Evolutionary conservation across 768 basidiomycete genomes (phyloP).

Genomic region (Ramaria rubella): DNA sequence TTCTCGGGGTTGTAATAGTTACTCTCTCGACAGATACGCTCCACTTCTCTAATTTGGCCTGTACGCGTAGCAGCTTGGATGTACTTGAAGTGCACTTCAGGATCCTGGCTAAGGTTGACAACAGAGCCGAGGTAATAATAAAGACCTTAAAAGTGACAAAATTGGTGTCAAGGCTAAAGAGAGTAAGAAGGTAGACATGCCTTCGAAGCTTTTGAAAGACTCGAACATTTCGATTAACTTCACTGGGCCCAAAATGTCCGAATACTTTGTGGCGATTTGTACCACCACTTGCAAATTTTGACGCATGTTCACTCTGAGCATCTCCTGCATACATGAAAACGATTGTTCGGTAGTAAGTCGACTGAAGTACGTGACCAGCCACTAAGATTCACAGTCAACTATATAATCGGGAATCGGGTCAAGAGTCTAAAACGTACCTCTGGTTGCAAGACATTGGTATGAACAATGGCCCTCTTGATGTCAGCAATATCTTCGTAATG

Average conservation of each 20-base stretch:
- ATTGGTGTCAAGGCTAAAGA: background rate
- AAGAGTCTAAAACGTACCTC: conserved; percentile 52
- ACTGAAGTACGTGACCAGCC: conserved; percentile 97
- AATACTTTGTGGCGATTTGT: conserved; percentile 98
- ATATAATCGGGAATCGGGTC: background rate
- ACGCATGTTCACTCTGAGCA: conserved; percentile 93
- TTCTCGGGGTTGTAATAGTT: conserved; percentile 99
- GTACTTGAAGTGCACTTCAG: conserved; percentile 99
- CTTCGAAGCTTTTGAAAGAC: conserved; percentile 95
- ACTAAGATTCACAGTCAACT: conserved; percentile 38
- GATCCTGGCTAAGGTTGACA: conserved; percentile 93
- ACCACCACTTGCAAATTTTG: conserved; percentile 96
- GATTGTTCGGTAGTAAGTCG: conserved; percentile 96
- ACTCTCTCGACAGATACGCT: conserved; percentile 96
- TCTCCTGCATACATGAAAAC: conserved; percentile 92
- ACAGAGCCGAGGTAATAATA: conserved; percentile 99
- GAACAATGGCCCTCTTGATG: conserved; percentile 97
- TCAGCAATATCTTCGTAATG: conserved; percentile 98
- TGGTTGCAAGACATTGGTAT: conserved; percentile 73
- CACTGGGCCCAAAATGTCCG: conserved; percentile 93
- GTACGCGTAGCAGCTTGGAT: conserved; percentile 98
- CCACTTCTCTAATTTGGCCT: conserved; percentile 97
- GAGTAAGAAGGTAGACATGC: conserved; percentile 30
- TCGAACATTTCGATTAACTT: conserved; percentile 99
- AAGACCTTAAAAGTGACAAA: conserved; percentile 45